A percentile compares a stretch with the other conserved stretches of the same genome.
These are phyloP conservation scores for Ophiocordyceps camponoti-saundersi DNA, from an alignment of 2,329 filamentous ascomycete species.

Conservation along the genomic window DNA sequence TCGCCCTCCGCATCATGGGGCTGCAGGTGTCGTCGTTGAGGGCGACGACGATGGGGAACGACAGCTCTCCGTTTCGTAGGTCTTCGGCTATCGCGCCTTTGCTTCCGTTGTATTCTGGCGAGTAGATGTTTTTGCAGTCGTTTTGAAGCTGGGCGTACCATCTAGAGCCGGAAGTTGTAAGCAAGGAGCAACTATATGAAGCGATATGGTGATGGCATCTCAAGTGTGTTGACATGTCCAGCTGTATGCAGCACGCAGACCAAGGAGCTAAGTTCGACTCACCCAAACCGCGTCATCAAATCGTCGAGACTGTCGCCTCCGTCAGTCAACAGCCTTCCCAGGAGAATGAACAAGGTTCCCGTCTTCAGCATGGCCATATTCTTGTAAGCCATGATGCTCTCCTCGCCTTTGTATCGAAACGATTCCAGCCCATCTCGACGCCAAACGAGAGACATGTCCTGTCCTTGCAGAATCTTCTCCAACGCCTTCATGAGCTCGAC, in stretches of 20 bases:
- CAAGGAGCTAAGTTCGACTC: not conserved
- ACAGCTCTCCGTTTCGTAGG: slow-evolving; percentile 4
- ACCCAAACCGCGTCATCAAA: slow-evolving; percentile 5
- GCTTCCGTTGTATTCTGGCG: slow-evolving; percentile 3
- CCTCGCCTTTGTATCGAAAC: slow-evolving; percentile 1
- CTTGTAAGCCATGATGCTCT: slow-evolving; percentile 2
- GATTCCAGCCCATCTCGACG: slow-evolving; percentile 4
- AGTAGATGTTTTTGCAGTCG: slow-evolving; percentile 6
- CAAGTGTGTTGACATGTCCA: too few species aligned
- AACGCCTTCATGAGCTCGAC: slow-evolving; percentile 3
- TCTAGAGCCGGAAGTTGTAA: not conserved
- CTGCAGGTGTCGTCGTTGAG: slow-evolving; percentile 2
- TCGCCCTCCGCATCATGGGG: slow-evolving; percentile 1
- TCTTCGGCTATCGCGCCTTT: slow-evolving; percentile 5
- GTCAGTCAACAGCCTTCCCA: slow-evolving; percentile 3
- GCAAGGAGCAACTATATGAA: not conserved
- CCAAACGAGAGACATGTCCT: slow-evolving; percentile 6
- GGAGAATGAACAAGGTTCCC: slow-evolving; percentile 4
- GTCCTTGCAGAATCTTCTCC: slow-evolving; percentile 4
- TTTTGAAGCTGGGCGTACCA: slow-evolving; percentile 6
- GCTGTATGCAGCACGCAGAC: too few species aligned
- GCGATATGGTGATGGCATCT: not conserved
- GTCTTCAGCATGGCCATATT: slow-evolving; percentile 5
- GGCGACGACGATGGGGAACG: slow-evolving; percentile 4
- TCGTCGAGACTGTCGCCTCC: slow-evolving; percentile 3